Base-by-base conservation (phyloP, 148 eudicot species). In the Selenicereus undatus region DNA sequence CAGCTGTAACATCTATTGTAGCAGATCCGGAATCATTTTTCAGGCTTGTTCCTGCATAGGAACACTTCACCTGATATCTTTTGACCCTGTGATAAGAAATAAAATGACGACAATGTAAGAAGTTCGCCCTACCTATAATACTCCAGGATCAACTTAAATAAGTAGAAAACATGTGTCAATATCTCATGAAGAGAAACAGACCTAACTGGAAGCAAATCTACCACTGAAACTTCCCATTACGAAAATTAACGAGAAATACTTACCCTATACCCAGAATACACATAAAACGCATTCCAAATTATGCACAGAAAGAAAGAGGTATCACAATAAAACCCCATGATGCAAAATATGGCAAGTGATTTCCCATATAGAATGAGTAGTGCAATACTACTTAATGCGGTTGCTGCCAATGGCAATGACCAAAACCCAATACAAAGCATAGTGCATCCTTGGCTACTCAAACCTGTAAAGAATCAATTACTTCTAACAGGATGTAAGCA, bases 1-100 rank as follows among this genome's bases (percentile, higher is more conserved):
- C 84, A 75, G 99, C 99, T 36, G 85, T 86, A 71, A 96, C 94
- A 87, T 96, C 99, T 72, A 96, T 96, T 5, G 93, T 85, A 76
- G 87, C 78, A 73, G 92, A 86, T 82, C 84, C 85, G 70, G 80
- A 73, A 80, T 88, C 89, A 58, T 83, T 85, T 77, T 73, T 81
- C 26, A 90, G 74, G 84, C 85, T 80, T 69, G 89, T 80, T 72
- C 86, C 92, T 8, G 98, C 87, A 86, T 90, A 96, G 80, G 86
- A 87, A 83, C 97, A 90, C 76, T 79, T 90, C 79, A 96, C 85
- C 80, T 84, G 81, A 74, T 85, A 72, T 80, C 88, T 93, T 86
- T 70, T 76, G 21, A 79, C 74, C 74, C 93, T 93, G 87, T 27
- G 75, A 52, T 58, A 42, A 75, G 30, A 66, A 32, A 83, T 74